Base-by-base conservation (phyloP, 192 early-diverging fungal genomes). In the Chytriomyces hyalinus region DNA sequence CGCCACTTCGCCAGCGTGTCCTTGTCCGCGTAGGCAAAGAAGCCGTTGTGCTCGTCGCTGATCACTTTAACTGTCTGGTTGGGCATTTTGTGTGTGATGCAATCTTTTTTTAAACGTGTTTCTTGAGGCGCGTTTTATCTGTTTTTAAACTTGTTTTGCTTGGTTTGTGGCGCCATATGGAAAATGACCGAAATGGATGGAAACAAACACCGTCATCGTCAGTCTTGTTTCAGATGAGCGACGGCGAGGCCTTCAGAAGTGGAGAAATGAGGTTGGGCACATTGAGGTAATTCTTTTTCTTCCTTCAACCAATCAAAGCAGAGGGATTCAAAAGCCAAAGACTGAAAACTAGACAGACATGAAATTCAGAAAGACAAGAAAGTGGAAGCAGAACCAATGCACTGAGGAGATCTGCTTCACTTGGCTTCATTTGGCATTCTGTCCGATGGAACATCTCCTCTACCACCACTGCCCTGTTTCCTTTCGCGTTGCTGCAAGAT, bases 401-500 rank as follows among this genome's bases (percentile, higher is more conserved):
- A 36, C 36, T 36, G 36, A 36, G 36, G 36, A 0, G 24, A 36
- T 36, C 36, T 36, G 36, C 36, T 36, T 36, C 36, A 36, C 53
- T 57, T 57, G 53, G 8, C 62, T 28, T 75, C 73, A 22, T 49
- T 49, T 24, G 73, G 73, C 73, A 75, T 75, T 66, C 73, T 64
- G 60, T 75, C 73, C 15, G 73, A 65, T 62, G 63, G 45, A 6
- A 49, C 61, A 36, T 13, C 46, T 15, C 20, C 63, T n/a, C 73
- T 1, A 13, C 66, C 73, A 36, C 73, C 73, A 75, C 73, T 75
- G 17, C 73, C 73, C 47, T 46, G 45, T 49, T 78, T 78, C 59
- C 77, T 78, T 46, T 78, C 77, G 57, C 77, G 77, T 78, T 78
- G 77, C 77, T 78, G 45, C 1, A 22, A 48, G n/a, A 36, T 36